A percentile compares a stretch with the other conserved stretches of the same genome.
Conservation (phyloP, 352 stramenopile species). For the Elongisporangium anandrum region DNA sequence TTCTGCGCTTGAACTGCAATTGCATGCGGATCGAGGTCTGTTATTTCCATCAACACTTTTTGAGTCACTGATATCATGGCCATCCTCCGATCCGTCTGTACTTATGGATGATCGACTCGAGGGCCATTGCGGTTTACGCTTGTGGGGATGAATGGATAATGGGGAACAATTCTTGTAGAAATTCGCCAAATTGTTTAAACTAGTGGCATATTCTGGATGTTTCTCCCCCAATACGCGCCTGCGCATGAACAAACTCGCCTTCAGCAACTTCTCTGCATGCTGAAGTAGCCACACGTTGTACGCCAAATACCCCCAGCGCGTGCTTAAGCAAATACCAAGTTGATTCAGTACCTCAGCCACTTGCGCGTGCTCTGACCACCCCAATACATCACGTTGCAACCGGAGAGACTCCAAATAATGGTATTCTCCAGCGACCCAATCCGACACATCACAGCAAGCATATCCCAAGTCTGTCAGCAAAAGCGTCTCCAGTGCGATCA, state of each 20-base stretch:
- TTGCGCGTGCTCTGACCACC: conserved; percentile 70
- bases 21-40: background rate
- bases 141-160: conserved; percentile 2
- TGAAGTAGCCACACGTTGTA: conserved; percentile 78
- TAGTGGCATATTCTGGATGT: conserved; percentile 78
- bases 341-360: conserved; percentile 81
- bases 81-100: conserved; percentile 13
- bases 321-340: conserved; percentile 75
- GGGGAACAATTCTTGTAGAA: conserved; percentile 75
- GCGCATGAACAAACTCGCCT: conserved; percentile 64
- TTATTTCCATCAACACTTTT: background rate
- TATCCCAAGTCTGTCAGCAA: conserved; percentile 75
- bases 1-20: conserved; percentile 3
- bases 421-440: conserved; percentile 73
- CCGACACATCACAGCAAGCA: conserved; percentile 69
- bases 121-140: conserved; percentile 7
- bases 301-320: conserved; percentile 57
- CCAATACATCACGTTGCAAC: conserved; percentile 71
- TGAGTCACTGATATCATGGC: background rate
- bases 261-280: conserved; percentile 65
- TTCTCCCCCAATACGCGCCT: conserved; percentile 64
- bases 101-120: conserved; percentile 5
- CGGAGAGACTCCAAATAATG: conserved; percentile 75
- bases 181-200: conserved; percentile 80
- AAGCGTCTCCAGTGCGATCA: conserved; percentile 70